These are phyloP conservation scores for Pichia sp. DNA, from an alignment of 1,139 yeast genomes.

Conservation along the genomic window DNA sequence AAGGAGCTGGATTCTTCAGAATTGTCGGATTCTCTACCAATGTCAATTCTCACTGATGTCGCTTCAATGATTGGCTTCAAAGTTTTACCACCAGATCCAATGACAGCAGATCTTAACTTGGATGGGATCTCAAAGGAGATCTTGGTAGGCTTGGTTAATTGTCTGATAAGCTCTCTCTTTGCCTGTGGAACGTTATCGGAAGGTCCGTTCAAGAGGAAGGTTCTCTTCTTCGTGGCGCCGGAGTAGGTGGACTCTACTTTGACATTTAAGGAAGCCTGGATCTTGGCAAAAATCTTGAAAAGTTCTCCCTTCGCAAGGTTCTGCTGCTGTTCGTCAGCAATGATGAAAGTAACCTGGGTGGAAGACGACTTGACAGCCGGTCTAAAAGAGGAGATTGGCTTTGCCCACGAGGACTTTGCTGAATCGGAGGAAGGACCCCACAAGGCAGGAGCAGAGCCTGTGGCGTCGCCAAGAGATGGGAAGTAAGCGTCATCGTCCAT, in stretches of 20 bases:
- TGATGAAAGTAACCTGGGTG: conserved; percentile 70
- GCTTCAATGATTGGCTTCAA: conserved; percentile 74
- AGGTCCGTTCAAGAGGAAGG: conserved; percentile 79
- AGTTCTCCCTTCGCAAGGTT: conserved; percentile 62
- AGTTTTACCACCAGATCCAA: conserved; percentile 85
- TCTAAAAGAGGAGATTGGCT: conserved; percentile 25
- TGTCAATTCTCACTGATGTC: conserved; percentile 70
- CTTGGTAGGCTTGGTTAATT: conserved; percentile 70
- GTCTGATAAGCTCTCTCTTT: conserved; percentile 69
- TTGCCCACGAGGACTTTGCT: conserved; percentile 26
- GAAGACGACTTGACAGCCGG: conserved; percentile 41
- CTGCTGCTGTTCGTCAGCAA: conserved; percentile 63
- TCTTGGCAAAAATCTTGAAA: conserved; percentile 55
- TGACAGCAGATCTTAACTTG: conserved; percentile 70
- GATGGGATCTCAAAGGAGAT: conserved; percentile 68
- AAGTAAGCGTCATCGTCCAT: conserved; percentile 54
- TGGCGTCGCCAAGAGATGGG: conserved; percentile 62
- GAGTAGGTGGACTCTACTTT: conserved; percentile 83
- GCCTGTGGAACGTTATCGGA: conserved; percentile 67
- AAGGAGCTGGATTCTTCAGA: conserved; percentile 22
- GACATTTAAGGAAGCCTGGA: conserved; percentile 60
- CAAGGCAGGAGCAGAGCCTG: conserved; percentile 31
- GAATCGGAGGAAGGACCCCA: conserved; percentile 26
- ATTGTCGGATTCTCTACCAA: conserved; percentile 43
- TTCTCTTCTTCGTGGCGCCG: conserved; percentile 70